Percentiles rank a stretch among this genome's conserved stretches.
Conservation (phyloP, 768 basidiomycete species). For the Punctularia strigosozonata region DNA sequence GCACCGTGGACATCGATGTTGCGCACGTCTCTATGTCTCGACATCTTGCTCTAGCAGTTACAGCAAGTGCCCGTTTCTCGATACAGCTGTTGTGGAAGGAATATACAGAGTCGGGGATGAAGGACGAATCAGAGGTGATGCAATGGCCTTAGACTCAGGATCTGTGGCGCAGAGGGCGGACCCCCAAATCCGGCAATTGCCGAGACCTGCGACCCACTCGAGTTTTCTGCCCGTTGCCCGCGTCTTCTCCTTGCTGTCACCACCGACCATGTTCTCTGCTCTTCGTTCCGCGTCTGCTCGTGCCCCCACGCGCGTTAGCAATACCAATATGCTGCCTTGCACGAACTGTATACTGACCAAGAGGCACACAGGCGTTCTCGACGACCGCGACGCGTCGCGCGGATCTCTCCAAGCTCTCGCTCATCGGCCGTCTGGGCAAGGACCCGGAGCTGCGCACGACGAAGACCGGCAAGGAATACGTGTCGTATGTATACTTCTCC, state of each 20-base stretch:
- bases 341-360: background rate
- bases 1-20: slow-evolving; percentile 74
- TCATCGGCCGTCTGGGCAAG: slow-evolving; percentile 62
- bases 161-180: too few relatives aligned
- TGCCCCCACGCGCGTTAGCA: slow-evolving; percentile 36
- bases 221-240: background rate
- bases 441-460: slow-evolving; percentile 63
- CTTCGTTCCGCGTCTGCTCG: slow-evolving; percentile 32
- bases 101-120: slow-evolving; percentile 8
- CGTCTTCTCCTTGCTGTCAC: slow-evolving; percentile 4
- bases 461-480: slow-evolving; percentile 68
- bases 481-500: slow-evolving; percentile 37
- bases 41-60: too few relatives aligned
- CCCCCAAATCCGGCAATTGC: background rate
- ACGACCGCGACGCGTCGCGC: slow-evolving; percentile 38
- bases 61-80: too few relatives aligned
- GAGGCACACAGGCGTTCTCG: slow-evolving; percentile 44
- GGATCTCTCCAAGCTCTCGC: slow-evolving; percentile 65
- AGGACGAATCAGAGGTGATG: background rate
- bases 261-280: slow-evolving; percentile 35
- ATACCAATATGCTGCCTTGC: background rate
- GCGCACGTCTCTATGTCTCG: slow-evolving; percentile 81
- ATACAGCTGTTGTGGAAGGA: slow-evolving; percentile 6
- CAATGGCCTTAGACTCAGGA: too few relatives aligned
- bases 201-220: background rate